Conservation (phyloP, 768 basidiomycete genomes). For the Pulveroboletus sp. region DNA sequence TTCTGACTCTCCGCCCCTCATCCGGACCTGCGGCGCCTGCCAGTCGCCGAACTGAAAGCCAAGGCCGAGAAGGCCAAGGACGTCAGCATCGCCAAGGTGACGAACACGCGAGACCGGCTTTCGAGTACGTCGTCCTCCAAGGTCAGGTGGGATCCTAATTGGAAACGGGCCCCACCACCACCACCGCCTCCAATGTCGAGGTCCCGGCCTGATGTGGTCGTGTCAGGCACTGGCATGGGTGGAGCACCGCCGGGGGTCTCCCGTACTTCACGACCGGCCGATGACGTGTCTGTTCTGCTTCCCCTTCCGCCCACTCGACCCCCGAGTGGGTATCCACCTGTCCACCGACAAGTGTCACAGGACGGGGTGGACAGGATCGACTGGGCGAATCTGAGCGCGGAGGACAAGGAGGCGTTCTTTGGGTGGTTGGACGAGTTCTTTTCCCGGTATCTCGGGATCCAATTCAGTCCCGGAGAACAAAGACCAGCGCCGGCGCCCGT, state of each 20-base stretch:
- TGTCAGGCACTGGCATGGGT: slow-evolving; percentile 4
- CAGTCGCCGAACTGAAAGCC: slow-evolving; percentile 63
- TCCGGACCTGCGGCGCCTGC: no score
- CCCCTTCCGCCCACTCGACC: slow-evolving; percentile 26
- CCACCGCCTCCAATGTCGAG: slow-evolving; percentile 37
- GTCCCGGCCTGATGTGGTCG: slow-evolving; percentile 10
- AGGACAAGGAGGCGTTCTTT: slow-evolving; percentile 73
- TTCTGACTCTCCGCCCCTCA: background rate
- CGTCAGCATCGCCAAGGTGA: slow-evolving; percentile 45
- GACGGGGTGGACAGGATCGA: slow-evolving; percentile 39
- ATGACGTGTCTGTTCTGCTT: slow-evolving; percentile 7
- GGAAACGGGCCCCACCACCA: slow-evolving; percentile 46
- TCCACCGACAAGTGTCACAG: slow-evolving; percentile 2
- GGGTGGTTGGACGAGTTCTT: slow-evolving; percentile 82
- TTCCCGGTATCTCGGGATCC: slow-evolving; percentile 37
- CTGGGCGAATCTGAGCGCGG: slow-evolving; percentile 61
- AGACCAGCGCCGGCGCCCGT: background rate
- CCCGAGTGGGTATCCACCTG: slow-evolving; percentile 23
- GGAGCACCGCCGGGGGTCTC: slow-evolving; percentile 5
- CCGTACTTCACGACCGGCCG: slow-evolving; percentile 13
- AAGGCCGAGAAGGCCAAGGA: slow-evolving; percentile 62
- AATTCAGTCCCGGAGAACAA: slow-evolving; percentile 13
- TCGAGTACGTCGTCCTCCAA: slow-evolving; percentile 54
- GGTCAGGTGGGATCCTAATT: slow-evolving; percentile 58
- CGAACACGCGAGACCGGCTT: slow-evolving; percentile 52